phyloP scores from a whole-genome alignment of 2,329 filamentous ascomycete species.

The Chaetothyriales sp. region DNA sequence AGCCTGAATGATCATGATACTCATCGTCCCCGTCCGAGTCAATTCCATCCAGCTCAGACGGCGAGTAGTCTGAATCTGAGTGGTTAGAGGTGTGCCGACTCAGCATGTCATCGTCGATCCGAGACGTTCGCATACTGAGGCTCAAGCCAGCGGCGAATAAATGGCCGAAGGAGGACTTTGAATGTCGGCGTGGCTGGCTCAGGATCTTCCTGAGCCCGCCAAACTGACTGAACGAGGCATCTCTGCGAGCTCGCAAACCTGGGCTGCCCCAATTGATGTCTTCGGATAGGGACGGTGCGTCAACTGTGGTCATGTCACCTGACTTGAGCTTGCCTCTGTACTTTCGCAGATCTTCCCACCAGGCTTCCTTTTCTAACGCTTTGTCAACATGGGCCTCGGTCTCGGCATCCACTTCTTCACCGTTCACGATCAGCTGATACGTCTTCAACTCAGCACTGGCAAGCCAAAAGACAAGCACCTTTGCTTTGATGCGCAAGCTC shows the following conservation, averaged over 20 bases:
- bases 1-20: slow-evolving; percentile 5
- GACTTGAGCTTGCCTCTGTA: slow-evolving; percentile 23
- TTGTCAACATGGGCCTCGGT: slow-evolving; percentile 50
- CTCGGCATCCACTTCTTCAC: slow-evolving; percentile 42
- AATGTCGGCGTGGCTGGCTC: slow-evolving; percentile 40
- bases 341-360: slow-evolving; percentile 66
- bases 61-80: slow-evolving; percentile 33
- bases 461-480: slow-evolving; percentile 69
- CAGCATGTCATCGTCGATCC: slow-evolving; percentile 50
- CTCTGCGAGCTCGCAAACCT: slow-evolving; percentile 36
- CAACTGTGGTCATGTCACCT: slow-evolving; percentile 25
- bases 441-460: slow-evolving; percentile 57
- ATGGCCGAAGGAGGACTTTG: slow-evolving; percentile 33
- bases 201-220: slow-evolving; percentile 50
- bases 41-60: slow-evolving; percentile 20
- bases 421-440: slow-evolving; percentile 70
- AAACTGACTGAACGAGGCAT: slow-evolving; percentile 34
- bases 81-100: slow-evolving; percentile 32
- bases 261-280: slow-evolving; percentile 40
- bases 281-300: slow-evolving; percentile 33
- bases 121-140: slow-evolving; percentile 63
- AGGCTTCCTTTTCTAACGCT: slow-evolving; percentile 56
- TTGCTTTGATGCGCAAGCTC: slow-evolving; percentile 67
- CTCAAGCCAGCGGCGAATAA: slow-evolving; percentile 45
- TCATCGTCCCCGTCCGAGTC: slow-evolving; percentile 13